phyloP scores from a whole-genome alignment of 2,329 filamentous ascomycete genomes.

The Ophiognomonia clavigignenti-juglandacearum region DNA sequence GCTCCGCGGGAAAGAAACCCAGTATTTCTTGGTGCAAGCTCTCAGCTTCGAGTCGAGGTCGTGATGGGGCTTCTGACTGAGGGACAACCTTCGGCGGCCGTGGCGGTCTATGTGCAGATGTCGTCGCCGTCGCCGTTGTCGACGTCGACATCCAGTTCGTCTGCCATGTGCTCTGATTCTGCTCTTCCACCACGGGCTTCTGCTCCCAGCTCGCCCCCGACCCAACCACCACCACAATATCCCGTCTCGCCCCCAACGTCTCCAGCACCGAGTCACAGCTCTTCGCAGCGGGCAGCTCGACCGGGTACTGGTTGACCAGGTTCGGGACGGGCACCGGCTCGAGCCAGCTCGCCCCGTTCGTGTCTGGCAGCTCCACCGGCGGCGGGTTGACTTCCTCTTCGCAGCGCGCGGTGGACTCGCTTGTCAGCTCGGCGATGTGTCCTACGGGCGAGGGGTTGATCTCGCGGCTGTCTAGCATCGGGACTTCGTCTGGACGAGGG shows the following conservation, averaged over 20 bases:
- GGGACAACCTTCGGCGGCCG: slow-evolving; percentile 15
- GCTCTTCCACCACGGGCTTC: background rate
- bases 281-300: slow-evolving; percentile 34
- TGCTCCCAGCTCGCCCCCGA: too few relatives aligned
- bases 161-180: background rate
- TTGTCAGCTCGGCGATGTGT: slow-evolving; percentile 42
- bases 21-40: background rate
- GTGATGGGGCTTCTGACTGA: slow-evolving; percentile 19
- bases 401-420: slow-evolving; percentile 35
- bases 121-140: too few relatives aligned
- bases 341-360: slow-evolving; percentile 26
- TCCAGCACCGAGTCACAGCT: background rate
- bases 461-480: slow-evolving; percentile 31
- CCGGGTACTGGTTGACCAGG: slow-evolving; percentile 19
- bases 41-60: slow-evolving; percentile 8
- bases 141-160: slow-evolving; percentile 5
- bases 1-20: too few relatives aligned
- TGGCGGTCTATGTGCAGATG: background rate
- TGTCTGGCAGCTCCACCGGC: slow-evolving; percentile 40
- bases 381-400: slow-evolving; percentile 37
- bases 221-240: too few relatives aligned
- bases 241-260: too few relatives aligned
- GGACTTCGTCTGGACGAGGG: slow-evolving; percentile 15
- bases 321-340: slow-evolving; percentile 7
- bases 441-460: slow-evolving; percentile 36